Conservation (phyloP, 2,329 filamentous ascomycete species). For the Exophiala spinifera region DNA sequence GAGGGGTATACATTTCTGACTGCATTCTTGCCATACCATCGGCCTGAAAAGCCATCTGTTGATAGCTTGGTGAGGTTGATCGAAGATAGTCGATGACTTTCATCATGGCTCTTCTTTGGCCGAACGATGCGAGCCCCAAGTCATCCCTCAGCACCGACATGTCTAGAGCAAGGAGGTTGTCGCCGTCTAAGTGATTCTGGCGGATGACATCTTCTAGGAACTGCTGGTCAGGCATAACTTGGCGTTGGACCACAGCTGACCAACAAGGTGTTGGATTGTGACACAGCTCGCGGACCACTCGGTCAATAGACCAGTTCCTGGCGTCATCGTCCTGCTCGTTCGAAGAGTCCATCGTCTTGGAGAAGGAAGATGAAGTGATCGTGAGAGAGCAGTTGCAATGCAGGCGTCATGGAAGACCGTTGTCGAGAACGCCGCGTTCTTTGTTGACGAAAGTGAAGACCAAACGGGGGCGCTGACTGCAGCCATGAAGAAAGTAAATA, state of each 20-base stretch:
- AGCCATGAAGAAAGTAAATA: no score
- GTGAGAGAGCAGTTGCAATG: not conserved
- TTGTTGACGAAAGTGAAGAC: no score
- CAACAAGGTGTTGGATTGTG: conserved; percentile 47
- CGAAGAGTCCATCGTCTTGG: conserved; percentile 12
- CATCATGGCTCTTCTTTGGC: conserved; percentile 57
- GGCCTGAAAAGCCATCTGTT: conserved; percentile 19
- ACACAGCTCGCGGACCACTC: conserved; percentile 66
- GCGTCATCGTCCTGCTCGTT: conserved; percentile 57
- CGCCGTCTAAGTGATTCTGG: conserved; percentile 64
- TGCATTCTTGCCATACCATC: conserved; percentile 15
- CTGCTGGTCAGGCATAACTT: conserved; percentile 46
- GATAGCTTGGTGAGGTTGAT: conserved; percentile 51
- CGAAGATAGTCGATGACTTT: conserved; percentile 59
- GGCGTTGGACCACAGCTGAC: conserved; percentile 31
- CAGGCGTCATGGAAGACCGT: not conserved
- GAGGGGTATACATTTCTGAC: conserved; percentile 7
- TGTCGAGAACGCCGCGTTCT: not conserved
- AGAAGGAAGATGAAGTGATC: not conserved
- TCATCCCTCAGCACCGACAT: conserved; percentile 50
- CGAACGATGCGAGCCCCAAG: conserved; percentile 57
- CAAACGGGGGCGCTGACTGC: no score
- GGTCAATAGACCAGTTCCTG: conserved; percentile 68
- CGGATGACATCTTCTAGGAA: conserved; percentile 55
- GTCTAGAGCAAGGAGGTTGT: conserved; percentile 57